phyloP scores from a whole-genome alignment of 2,329 filamentous ascomycete species.

The Leptographium radiaticola region DNA sequence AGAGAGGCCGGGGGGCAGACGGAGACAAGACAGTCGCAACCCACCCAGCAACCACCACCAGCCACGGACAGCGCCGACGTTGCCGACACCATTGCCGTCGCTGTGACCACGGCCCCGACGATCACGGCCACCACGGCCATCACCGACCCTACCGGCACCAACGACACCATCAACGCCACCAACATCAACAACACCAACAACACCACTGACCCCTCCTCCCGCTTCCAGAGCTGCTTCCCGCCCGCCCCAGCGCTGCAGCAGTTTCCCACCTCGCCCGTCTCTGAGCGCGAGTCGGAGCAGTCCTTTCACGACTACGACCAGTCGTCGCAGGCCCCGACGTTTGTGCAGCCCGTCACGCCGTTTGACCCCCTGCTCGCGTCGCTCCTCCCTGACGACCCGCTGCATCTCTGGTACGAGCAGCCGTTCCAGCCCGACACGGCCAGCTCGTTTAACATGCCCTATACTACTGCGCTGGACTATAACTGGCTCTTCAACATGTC shows the following conservation, averaged over 20 bases:
- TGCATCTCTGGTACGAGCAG: constrained; percentile 4
- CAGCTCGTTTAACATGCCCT: constrained; percentile 12
- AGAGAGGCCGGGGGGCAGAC: not conserved
- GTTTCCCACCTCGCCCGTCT: constrained; percentile 6
- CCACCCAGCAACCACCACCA: too few relatives aligned
- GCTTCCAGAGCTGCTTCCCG: too few relatives aligned
- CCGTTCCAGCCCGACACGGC: constrained; percentile 10
- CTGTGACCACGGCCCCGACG: too few relatives aligned
- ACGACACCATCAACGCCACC: too few relatives aligned
- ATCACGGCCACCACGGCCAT: too few relatives aligned
- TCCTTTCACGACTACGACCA: not conserved
- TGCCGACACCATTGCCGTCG: too few relatives aligned
- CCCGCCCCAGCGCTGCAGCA: not conserved
- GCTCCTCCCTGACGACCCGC: not conserved
- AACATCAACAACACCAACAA: too few relatives aligned
- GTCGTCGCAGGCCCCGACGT: not conserved
- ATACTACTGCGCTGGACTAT: constrained; percentile 9
- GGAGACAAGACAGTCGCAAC: not conserved
- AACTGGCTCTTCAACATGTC: constrained; percentile 10
- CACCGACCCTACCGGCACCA: not conserved
- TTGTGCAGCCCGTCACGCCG: not conserved
- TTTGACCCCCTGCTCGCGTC: not conserved
- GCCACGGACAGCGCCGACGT: too few relatives aligned
- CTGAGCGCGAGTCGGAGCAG: not conserved
- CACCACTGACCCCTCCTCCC: too few relatives aligned